phyloP scores from a whole-genome alignment of 176 grass and related monocot genomes.

The Carex littledalei region DNA sequence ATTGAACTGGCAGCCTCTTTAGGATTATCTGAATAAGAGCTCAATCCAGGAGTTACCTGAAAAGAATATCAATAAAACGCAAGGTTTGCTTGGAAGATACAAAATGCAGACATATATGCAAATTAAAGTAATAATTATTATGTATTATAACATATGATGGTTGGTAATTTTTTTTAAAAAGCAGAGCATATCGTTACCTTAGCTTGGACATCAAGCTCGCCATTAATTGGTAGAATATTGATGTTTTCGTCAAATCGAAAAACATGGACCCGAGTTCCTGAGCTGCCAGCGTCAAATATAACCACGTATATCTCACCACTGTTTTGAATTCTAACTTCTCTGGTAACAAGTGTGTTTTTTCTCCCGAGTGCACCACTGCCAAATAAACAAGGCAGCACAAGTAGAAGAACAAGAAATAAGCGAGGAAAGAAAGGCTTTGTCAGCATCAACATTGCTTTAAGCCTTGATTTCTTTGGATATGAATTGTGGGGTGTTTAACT shows the following conservation, averaged over 20 bases:
- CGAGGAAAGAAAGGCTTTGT: neutral
- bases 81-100: neutral
- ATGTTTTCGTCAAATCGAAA: neutral
- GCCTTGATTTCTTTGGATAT: neutral
- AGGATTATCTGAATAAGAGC: slow-evolving; percentile 32
- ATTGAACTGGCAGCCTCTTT: slow-evolving; percentile 38
- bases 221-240: neutral
- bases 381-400: neutral
- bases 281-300: neutral
- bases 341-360: neutral
- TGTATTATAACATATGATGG: too few relatives aligned
- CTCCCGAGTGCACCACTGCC: neutral
- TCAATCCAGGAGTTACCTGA: slow-evolving; percentile 30
- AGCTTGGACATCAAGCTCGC: neutral
- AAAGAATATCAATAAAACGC: neutral
- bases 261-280: neutral
- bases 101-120: neutral
- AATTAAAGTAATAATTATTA: too few relatives aligned
- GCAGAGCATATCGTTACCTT: neutral
- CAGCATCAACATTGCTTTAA: neutral
- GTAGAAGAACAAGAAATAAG: neutral
- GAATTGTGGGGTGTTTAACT: neutral
- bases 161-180: neutral
- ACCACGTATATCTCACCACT: neutral
- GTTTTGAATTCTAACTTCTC: neutral